Evolutionary conservation across 2,329 filamentous ascomycete genomes (phyloP), one percentile per base, ranked within the genome.

Genomic region (Cytospora piceicola): DNA sequence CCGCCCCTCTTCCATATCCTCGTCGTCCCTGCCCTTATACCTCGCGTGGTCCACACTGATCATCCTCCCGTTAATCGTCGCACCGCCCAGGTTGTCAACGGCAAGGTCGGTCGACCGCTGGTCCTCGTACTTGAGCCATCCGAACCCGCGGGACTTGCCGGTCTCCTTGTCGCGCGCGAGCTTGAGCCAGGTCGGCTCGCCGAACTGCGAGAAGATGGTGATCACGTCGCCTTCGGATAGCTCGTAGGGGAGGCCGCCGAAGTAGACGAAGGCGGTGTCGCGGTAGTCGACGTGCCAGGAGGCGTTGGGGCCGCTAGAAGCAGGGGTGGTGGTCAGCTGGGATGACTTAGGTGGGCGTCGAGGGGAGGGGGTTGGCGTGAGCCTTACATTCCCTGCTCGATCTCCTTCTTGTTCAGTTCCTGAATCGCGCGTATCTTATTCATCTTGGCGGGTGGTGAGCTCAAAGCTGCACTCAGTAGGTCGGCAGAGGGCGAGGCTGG

Each of bases 261-360:
- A 94, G 82, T 97, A 97, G 75, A 99, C 82, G 77, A 94, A 99
- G 67, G 95, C 96, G 2, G 95, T 98, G 80, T 77, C 95, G 79
- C 93, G 92, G 80, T 98, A 99, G 81, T 99, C 96, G 76, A 90
- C 90, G 77, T 98, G 94, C 94, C 94, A 98, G 65, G 94, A 97
- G 69, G 90, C 94, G 78, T 93, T 89, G 52, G 94, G 90, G 2
- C 90, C 85, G 71, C 93, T 94, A 72, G 51, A 60, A 39, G 49
- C 8, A 17, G 51, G 34, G 20, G 2, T 60, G 27, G 52, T 15
- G 8, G 15, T 52, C 61, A 65, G 46, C 20, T 51, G 24, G 27
- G 34, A 4, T 36, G n/a, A 29, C n/a, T 27, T 30, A 12, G 27
- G 36, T 32, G 14, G 46, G 29, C n/a, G 7, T n/a, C 6, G 34